Evolutionary conservation across 768 basidiomycete genomes (phyloP).

Genomic region (Rhizopogon rudus): DNA sequence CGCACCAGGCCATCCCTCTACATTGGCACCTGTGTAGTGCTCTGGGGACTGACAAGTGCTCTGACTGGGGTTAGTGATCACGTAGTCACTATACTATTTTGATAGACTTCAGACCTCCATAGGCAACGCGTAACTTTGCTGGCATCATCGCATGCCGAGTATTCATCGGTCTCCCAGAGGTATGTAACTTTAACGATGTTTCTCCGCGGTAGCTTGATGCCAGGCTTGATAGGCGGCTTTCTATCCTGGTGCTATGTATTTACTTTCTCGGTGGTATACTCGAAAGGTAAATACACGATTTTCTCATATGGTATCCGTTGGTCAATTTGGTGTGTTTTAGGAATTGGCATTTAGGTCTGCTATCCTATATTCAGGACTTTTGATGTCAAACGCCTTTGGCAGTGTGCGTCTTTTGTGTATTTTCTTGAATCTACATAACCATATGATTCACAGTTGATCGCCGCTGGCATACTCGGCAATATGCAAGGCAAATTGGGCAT

Average conservation of each 20-base stretch:
- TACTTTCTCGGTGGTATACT: conserved; percentile 23
- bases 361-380: conserved; percentile 51
- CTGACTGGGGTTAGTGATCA: conserved; percentile 47
- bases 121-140: conserved; percentile 51
- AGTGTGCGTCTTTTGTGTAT: conserved; percentile 34
- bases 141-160: conserved; percentile 56
- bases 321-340: conserved; percentile 11
- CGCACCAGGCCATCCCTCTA: conserved; percentile 51
- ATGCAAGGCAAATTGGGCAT: conserved; percentile 68
- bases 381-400: conserved; percentile 65
- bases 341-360: conserved; percentile 63
- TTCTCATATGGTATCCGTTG: background rate
- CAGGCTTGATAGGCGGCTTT: conserved; percentile 43
- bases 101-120: background rate
- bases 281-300: conserved; percentile 8
- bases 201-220: background rate
- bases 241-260: conserved; percentile 50
- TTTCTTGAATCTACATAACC: background rate
- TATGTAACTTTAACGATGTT: conserved; percentile 5
- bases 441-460: conserved; percentile 45
- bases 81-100: background rate
- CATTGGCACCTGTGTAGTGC: conserved; percentile 53
- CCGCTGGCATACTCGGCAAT: conserved; percentile 62
- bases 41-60: conserved; percentile 62
- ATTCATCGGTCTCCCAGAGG: conserved; percentile 62